Evolutionary conservation across 2,329 filamentous ascomycete genomes (phyloP).

Genomic region (Aspergillus latus): DNA sequence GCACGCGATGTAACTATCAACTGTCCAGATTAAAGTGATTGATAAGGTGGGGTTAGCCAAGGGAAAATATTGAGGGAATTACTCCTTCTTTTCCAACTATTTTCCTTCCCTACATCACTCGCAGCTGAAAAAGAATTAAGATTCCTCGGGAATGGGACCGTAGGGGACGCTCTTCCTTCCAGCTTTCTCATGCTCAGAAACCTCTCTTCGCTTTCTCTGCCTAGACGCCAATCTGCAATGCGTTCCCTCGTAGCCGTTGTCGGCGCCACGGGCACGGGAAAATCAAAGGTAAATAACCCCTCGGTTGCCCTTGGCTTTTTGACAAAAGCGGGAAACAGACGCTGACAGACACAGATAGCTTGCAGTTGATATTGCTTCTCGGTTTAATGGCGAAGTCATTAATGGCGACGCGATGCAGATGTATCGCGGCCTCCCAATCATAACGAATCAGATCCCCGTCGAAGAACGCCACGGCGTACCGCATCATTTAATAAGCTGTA

Average conservation of each 20-base stretch:
- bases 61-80: constrained; percentile 1
- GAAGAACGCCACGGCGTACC: constrained; percentile 76
- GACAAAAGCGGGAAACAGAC: not conserved
- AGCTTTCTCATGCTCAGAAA: constrained; percentile 29
- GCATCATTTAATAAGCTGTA: constrained; percentile 82
- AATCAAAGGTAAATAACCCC: constrained; percentile 68
- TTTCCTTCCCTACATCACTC: not conserved
- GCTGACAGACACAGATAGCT: constrained; percentile 58
- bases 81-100: constrained; percentile 7
- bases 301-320: not conserved
- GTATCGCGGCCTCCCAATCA: constrained; percentile 85
- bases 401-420: constrained; percentile 99
- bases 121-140: not conserved
- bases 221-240: constrained; percentile 28
- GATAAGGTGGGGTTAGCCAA: constrained; percentile 3
- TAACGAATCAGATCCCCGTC: constrained; percentile 85
- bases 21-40: not conserved
- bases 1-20: constrained; percentile 9
- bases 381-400: constrained; percentile 88
- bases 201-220: constrained; percentile 23
- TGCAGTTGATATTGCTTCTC: constrained; percentile 80
- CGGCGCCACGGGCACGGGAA: constrained; percentile 89
- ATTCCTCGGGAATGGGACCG: not conserved
- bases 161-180: not conserved
- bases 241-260: constrained; percentile 75